Percentiles rank a stretch among this genome's conserved stretches.
phyloP scores from a whole-genome alignment of 257 asterid species.

The Primulina tabacum region DNA sequence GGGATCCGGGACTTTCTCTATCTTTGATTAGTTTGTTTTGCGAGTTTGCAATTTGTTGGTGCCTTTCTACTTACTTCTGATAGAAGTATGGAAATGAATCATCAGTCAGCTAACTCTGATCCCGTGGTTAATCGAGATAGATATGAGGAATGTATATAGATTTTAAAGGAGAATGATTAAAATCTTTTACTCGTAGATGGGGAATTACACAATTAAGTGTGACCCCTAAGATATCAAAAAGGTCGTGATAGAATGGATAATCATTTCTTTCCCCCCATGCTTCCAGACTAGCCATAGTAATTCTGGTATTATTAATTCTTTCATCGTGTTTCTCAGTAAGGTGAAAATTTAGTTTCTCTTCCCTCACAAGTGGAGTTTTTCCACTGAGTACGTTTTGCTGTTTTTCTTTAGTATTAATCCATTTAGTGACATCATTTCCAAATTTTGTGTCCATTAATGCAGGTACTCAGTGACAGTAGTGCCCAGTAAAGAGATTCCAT shows the following conservation, averaged over 20 bases:
- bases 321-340: conserved; percentile 3
- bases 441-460: conserved; percentile 22
- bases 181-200: background rate
- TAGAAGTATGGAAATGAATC: background rate
- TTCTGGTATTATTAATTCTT: background rate
- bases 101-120: background rate
- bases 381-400: background rate
- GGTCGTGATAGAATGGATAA: conserved; percentile 1
- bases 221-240: background rate
- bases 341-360: background rate
- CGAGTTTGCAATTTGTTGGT: background rate
- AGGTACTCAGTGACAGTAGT: conserved; percentile 82
- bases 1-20: background rate
- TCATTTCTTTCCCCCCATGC: background rate
- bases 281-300: background rate
- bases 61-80: background rate
- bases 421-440: background rate
- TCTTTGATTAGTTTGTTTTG: background rate
- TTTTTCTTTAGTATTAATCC: background rate
- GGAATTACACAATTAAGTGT: background rate
- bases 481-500: conserved; percentile 60
- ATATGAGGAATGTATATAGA: background rate
- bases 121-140: background rate
- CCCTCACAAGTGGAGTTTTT: background rate
- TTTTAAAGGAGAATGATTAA: background rate